A percentile compares a stretch with the other conserved stretches of the same genome.
phyloP scores from a whole-genome alignment of 1,284 basidiomycete species.

The Ceratobasidium sp. region DNA sequence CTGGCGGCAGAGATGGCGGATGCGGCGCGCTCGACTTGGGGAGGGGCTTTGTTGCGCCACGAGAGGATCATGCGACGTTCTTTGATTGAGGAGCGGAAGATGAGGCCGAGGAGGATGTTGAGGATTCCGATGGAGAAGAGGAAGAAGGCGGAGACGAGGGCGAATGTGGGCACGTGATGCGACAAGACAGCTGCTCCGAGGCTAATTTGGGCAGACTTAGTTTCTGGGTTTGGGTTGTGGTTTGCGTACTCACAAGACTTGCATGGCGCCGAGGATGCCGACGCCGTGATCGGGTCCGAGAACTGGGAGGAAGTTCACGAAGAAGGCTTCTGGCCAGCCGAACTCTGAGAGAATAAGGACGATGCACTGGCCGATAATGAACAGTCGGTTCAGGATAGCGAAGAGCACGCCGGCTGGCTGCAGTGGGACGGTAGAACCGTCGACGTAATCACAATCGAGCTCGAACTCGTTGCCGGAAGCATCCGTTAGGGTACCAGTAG shows the following conservation, averaged over 20 bases:
- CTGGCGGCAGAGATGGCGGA: conserved; percentile 60
- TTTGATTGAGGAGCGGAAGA: conserved; percentile 73
- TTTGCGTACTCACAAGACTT: conserved; percentile 69
- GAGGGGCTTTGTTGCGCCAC: conserved; percentile 71
- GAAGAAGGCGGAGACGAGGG: conserved; percentile 85
- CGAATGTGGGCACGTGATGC: conserved; percentile 80
- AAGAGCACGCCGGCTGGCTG: conserved; percentile 88
- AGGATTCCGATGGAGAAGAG: conserved; percentile 85
- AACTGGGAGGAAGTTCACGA: conserved; percentile 84
- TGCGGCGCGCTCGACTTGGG: conserved; percentile 59
- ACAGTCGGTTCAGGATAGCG: conserved; percentile 82
- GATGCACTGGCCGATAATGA: conserved; percentile 81
- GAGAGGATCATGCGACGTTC: conserved; percentile 69
- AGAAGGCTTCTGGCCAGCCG: conserved; percentile 77
- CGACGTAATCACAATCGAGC: conserved; percentile 47
- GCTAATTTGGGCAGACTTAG: conserved; percentile 50
- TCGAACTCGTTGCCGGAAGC: conserved; percentile 39
- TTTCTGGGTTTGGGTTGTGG: conserved; percentile 2
- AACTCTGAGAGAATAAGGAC: conserved; percentile 81
- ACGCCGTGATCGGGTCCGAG: conserved; percentile 84
- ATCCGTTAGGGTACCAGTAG: conserved; percentile 27
- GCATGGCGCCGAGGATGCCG: conserved; percentile 82
- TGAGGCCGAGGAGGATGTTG: conserved; percentile 81
- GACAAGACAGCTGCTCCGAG: conserved; percentile 84
- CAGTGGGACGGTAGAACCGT: conserved; percentile 62